A percentile compares a stretch with the other conserved stretches of the same genome.
Evolutionary conservation across 2,329 filamentous ascomycete species (phyloP).

Genomic region (Penicillium sp.): DNA sequence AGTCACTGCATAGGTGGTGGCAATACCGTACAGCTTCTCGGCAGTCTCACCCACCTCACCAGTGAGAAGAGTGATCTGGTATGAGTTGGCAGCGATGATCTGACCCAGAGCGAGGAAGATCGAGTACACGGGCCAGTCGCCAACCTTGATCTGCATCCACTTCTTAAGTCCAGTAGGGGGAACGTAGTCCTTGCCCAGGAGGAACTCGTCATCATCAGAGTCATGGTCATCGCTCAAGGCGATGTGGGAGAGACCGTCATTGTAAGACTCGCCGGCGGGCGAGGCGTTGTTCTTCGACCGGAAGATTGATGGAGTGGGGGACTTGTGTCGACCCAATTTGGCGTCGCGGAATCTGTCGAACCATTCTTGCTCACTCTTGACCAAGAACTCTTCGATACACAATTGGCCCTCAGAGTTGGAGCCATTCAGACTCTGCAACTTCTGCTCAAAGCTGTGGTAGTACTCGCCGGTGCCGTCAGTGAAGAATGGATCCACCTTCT

Average conservation of each 20-base stretch:
- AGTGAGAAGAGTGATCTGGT: constrained; percentile 72
- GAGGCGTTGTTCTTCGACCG: constrained; percentile 42
- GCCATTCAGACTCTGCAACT: constrained; percentile 60
- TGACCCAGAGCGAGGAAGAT: constrained; percentile 67
- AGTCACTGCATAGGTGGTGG: constrained; percentile 63
- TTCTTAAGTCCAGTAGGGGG: constrained; percentile 64
- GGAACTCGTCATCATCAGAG: constrained; percentile 58
- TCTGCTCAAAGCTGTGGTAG: constrained; percentile 63
- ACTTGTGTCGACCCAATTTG: constrained; percentile 60
- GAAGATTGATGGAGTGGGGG: constrained; percentile 45
- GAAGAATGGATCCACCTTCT: constrained; percentile 72
- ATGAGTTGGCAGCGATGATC: constrained; percentile 69
- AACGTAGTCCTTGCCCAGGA: constrained; percentile 63
- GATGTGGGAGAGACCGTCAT: constrained; percentile 40
- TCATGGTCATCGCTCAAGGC: constrained; percentile 45
- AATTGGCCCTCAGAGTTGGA: constrained; percentile 63
- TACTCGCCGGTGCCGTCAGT: constrained; percentile 68
- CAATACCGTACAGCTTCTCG: constrained; percentile 65
- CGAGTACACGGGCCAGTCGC: constrained; percentile 69
- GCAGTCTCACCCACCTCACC: constrained; percentile 67
- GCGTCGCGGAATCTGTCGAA: constrained; percentile 64
- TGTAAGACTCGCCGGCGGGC: constrained; percentile 48
- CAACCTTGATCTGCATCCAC: constrained; percentile 61
- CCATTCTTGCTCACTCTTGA: constrained; percentile 71
- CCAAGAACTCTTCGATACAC: constrained; percentile 70